Percentiles rank a stretch among this genome's conserved stretches.
These are phyloP conservation scores for Mycena sp. DNA, from an alignment of 1,284 basidiomycete species.

Conservation along the genomic window DNA sequence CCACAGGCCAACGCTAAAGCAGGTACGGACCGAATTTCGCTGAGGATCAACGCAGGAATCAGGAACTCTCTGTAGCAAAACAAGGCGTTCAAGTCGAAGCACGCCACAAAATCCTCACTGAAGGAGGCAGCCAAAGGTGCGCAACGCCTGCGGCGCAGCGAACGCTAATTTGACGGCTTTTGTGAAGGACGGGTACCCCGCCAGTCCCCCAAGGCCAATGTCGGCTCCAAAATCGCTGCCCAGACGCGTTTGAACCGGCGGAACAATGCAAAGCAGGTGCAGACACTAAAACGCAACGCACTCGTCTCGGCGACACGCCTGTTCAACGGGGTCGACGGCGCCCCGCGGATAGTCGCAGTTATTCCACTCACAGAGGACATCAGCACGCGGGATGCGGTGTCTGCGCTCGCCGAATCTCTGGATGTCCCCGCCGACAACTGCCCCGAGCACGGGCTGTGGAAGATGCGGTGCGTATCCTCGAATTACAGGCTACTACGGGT, in stretches of 20 bases:
- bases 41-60: background rate
- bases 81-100: conserved; percentile 90
- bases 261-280: conserved; percentile 83
- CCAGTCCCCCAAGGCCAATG: conserved; percentile 60
- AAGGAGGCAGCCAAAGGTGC: conserved; percentile 87
- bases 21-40: conserved; percentile 56
- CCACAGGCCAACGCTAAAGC: conserved; percentile 87
- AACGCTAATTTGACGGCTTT: conserved; percentile 2
- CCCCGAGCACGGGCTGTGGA: conserved; percentile 67
- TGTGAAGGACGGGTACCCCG: conserved; percentile 63
- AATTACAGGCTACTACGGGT: background rate
- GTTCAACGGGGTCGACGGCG: conserved; percentile 81
- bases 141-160: conserved; percentile 15
- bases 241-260: conserved; percentile 76
- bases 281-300: conserved; percentile 75
- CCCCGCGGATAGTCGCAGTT: conserved; percentile 83
- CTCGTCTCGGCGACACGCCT: conserved; percentile 77
- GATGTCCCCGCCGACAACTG: conserved; percentile 66
- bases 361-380: conserved; percentile 81
- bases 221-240: conserved; percentile 52
- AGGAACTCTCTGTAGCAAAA: conserved; percentile 67
- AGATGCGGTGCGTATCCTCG: conserved; percentile 61
- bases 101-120: conserved; percentile 84
- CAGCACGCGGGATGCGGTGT: conserved; percentile 59
- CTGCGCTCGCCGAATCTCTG: conserved; percentile 72